These are phyloP conservation scores for Elongisporangium undulatum DNA, from an alignment of 352 stramenopile species.

Conservation along the genomic window DNA sequence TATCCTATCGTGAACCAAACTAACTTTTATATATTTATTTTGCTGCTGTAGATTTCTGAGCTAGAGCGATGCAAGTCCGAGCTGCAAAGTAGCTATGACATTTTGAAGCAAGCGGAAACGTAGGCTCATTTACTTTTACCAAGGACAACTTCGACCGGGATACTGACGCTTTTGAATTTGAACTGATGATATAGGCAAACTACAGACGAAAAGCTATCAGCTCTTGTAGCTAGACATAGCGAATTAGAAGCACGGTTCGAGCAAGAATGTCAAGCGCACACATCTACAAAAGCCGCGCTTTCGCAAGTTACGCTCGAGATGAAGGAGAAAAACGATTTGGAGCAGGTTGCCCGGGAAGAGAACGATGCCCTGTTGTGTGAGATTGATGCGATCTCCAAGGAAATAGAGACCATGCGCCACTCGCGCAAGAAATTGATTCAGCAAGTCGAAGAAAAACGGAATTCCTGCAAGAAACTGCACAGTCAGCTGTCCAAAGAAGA, in stretches of 20 bases:
- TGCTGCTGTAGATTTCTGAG: slow-evolving; percentile 20
- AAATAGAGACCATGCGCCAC: slow-evolving; percentile 55
- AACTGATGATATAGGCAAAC: slow-evolving; percentile 17
- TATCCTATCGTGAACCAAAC: neutral
- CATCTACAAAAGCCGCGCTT: slow-evolving; percentile 21
- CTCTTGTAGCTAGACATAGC: slow-evolving; percentile 22
- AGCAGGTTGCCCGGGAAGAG: slow-evolving; percentile 58
- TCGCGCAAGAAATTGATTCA: slow-evolving; percentile 70
- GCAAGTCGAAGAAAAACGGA: slow-evolving; percentile 80
- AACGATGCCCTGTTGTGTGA: slow-evolving; percentile 72
- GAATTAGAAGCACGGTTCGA: slow-evolving; percentile 29
- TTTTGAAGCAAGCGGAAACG: slow-evolving; percentile 28
- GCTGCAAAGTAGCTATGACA: slow-evolving; percentile 25
- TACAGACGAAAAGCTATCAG: slow-evolving; percentile 24
- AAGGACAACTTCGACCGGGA: neutral
- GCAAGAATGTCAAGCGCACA: slow-evolving; percentile 21
- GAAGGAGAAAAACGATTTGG: slow-evolving; percentile 40
- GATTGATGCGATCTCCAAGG: slow-evolving; percentile 61
- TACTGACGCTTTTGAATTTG: neutral
- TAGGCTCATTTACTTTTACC: slow-evolving; percentile 11
- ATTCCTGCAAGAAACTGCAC: slow-evolving; percentile 67
- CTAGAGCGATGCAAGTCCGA: slow-evolving; percentile 37
- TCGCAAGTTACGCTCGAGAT: slow-evolving; percentile 34
- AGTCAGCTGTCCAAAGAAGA: slow-evolving; percentile 59
- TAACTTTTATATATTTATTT: neutral